These are phyloP conservation scores for Murraya koenigii DNA, from an alignment of 345 rosid genomes.

Conservation along the genomic window DNA sequence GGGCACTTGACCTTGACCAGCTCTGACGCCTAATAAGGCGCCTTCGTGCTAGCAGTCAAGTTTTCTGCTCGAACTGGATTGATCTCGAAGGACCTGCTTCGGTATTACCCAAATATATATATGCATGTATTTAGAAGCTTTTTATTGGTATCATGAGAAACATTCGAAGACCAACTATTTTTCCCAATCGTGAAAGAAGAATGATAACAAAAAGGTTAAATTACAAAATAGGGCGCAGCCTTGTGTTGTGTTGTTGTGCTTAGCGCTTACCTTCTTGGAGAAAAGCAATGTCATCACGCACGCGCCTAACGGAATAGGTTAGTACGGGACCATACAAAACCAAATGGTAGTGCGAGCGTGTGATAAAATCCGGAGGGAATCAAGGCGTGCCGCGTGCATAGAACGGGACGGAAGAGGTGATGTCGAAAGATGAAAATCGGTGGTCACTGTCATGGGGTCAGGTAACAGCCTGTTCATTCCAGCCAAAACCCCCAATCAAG, in stretches of 20 bases:
- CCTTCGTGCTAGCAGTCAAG: too few species aligned
- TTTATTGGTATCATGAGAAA: too few species aligned
- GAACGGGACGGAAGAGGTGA: conserved; percentile 25
- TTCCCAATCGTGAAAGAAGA: neutral
- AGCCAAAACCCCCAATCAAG: neutral
- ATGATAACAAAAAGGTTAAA: neutral
- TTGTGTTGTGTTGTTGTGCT: too few species aligned
- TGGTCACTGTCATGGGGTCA: conserved; percentile 29
- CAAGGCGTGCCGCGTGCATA: conserved; percentile 8
- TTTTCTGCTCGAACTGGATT: too few species aligned
- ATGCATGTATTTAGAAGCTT: neutral
- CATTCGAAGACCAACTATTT: neutral
- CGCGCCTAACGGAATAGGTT: neutral
- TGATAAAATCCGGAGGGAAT: conserved; percentile 13
- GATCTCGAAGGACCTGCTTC: too few species aligned
- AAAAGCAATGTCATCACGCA: neutral
- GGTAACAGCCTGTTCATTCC: conserved; percentile 27
- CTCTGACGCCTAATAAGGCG: too few species aligned
- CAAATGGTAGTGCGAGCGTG: conserved; percentile 6
- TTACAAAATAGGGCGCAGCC: too few species aligned
- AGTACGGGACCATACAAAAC: conserved; percentile 19
- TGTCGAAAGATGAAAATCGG: conserved; percentile 13
- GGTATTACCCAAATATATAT: too few species aligned
- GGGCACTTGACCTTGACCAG: too few species aligned
- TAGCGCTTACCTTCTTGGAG: neutral